Evolutionary conservation across 768 basidiomycete genomes (phyloP).

Genomic region (Lactifluus pinguis): DNA sequence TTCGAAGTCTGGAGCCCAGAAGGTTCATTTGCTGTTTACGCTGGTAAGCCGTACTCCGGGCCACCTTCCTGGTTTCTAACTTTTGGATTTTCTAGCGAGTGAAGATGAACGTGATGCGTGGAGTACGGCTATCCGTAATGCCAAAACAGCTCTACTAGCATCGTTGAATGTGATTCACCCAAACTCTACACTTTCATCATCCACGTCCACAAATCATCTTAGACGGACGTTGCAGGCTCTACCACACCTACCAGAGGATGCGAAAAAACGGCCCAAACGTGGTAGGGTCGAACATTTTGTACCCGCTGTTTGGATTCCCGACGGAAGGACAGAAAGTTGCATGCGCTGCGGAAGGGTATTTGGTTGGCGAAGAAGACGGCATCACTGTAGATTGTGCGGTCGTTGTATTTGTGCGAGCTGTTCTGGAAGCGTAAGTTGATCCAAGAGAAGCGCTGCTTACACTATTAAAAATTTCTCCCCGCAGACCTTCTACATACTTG

Average conservation of each 20-base stretch:
- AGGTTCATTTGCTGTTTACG: conserved; percentile 66
- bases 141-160: conserved; percentile 62
- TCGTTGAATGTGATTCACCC: conserved; percentile 65
- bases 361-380: conserved; percentile 69
- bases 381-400: conserved; percentile 84
- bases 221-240: conserved; percentile 65
- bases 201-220: conserved; percentile 65
- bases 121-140: conserved; percentile 55
- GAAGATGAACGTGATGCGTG: conserved; percentile 56
- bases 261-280: conserved; percentile 30
- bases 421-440: conserved; percentile 57
- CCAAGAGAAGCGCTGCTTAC: neutral
- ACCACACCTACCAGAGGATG: conserved; percentile 52
- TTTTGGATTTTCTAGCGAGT: conserved; percentile 30
- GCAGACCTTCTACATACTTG: conserved; percentile 79
- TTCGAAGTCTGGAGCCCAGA: conserved; percentile 73
- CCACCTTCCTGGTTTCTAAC: neutral
- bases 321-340: conserved; percentile 71
- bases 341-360: conserved; percentile 77
- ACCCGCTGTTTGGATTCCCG: conserved; percentile 89
- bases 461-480: neutral
- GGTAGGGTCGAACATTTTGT: conserved; percentile 72
- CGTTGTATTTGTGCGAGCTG: conserved; percentile 80
- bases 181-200: conserved; percentile 75
- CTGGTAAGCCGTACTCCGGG: conserved; percentile 34